phyloP scores from a whole-genome alignment of 2,329 filamentous ascomycete species.

The Thielaviopsis euricoi region DNA sequence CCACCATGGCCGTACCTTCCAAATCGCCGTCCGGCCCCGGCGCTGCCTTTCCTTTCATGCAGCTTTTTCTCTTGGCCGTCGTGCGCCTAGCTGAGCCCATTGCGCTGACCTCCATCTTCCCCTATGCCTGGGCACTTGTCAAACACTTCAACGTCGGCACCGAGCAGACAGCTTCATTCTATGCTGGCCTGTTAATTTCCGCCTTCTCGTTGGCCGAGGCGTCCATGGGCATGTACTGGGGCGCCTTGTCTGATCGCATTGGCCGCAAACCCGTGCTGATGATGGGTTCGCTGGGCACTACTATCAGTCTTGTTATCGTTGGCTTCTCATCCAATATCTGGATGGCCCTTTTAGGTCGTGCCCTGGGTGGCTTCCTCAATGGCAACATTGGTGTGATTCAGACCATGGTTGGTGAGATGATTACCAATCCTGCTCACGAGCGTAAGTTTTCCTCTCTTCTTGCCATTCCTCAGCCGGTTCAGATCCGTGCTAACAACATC shows the following conservation, averaged over 20 bases:
- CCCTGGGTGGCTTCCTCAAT: conserved; percentile 68
- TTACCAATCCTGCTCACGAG: conserved; percentile 71
- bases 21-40: background rate
- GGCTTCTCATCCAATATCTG: conserved; percentile 73
- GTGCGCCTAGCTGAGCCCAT: conserved; percentile 87
- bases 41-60: conserved; percentile 62
- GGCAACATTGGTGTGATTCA: conserved; percentile 85
- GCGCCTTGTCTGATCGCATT: conserved; percentile 61
- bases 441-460: conserved; percentile 35
- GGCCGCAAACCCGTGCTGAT: conserved; percentile 77
- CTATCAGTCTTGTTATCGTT: conserved; percentile 67
- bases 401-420: conserved; percentile 84
- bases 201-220: conserved; percentile 73
- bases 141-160: conserved; percentile 58
- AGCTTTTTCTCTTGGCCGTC: conserved; percentile 77
- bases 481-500: background rate
- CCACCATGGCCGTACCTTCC: background rate
- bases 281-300: conserved; percentile 64
- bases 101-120: conserved; percentile 82
- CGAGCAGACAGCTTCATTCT: conserved; percentile 65
- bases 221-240: conserved; percentile 78
- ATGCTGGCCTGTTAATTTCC: conserved; percentile 75
- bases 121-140: conserved; percentile 75
- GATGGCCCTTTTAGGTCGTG: conserved; percentile 61
- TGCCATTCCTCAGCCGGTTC: background rate